Evolutionary conservation across 2,329 filamentous ascomycete genomes (phyloP), one percentile per base, ranked within the genome.

Genomic region (Septoria linicola): DNA sequence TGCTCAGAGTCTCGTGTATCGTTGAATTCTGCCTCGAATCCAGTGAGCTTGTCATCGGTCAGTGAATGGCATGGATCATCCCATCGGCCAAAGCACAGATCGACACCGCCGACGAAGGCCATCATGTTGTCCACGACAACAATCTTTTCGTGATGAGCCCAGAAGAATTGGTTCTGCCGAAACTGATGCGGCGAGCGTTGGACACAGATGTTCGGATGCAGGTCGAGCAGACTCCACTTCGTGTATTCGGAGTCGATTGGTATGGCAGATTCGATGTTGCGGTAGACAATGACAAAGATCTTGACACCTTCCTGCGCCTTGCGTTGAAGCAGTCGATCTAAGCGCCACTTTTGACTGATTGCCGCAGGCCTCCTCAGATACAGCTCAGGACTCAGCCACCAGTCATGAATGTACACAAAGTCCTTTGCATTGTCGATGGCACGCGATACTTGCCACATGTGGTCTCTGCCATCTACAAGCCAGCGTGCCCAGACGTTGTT

Each of bases 111-210:
- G 41, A 96, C 85, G 68, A 99, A 97, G 8, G 92, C 93, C 42
- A 97, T 84, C 47, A 92, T 93, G 66, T 97, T 93, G 67, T 99
- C 93, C 14, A 99, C 88, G 34, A 99, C 84, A 65, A 90, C 92
- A n/a, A 99, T 81, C 72, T 99, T 99, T 70, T 99, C 93, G 71
- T 99, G 93, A 67, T 99, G 93, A 1, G 93, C 93, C 78, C 95
- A 99, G 76, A 99, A 99, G 75, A 99, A 99, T 39, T 96, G 95
- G 64, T 97, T 97, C 73, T 99, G 95, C 66, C 95, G 88, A 72
- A 97, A 91, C 71, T 99, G 93, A 63, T 99, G 96, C 0, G 93
- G 93, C 2, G 93, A 97, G 63, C 93, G 80, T 67, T 97, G 90
- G 11, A 99, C 90, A 63, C 96, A 96, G 57, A 99, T 85, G 68